Conservation (phyloP, 768 basidiomycete species). For the Russula vinacea region DNA sequence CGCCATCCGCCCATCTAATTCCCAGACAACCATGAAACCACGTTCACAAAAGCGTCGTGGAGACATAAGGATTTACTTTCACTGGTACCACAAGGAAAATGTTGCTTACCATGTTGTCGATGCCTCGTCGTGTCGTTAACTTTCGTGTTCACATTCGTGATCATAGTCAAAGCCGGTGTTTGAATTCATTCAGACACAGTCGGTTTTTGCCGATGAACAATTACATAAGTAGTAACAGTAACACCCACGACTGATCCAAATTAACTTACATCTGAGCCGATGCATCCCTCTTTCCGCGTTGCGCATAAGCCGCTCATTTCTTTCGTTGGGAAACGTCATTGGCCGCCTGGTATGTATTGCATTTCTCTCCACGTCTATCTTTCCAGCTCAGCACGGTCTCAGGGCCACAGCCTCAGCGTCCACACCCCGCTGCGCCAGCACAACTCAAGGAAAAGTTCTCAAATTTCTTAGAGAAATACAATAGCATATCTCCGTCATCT, state of each 20-base stretch:
- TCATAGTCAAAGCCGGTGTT: not conserved
- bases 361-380: not conserved
- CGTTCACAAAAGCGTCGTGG: slow-evolving; percentile 7
- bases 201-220: no score
- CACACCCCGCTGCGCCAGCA: slow-evolving; percentile 67
- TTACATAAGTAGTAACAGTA: no score
- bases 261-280: not conserved
- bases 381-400: not conserved
- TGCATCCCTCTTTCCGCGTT: slow-evolving; percentile 27
- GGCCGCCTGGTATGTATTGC: slow-evolving; percentile 21
- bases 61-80: slow-evolving; percentile 3
- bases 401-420: slow-evolving; percentile 43
- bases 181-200: not conserved
- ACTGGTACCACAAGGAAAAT: slow-evolving; percentile 7
- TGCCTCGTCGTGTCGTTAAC: slow-evolving; percentile 33
- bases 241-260: no score
- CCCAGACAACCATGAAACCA: slow-evolving; percentile 10
- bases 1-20: slow-evolving; percentile 34
- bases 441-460: slow-evolving; percentile 53
- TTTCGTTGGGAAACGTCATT: slow-evolving; percentile 32
- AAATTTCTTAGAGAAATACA: slow-evolving; percentile 42
- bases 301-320: slow-evolving; percentile 33
- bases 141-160: not conserved
- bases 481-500: slow-evolving; percentile 18
- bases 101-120: slow-evolving; percentile 37